These are phyloP conservation scores for Dictyostelium brefeldianum DNA, from an alignment of 78 protist genomes.

Conservation along the genomic window DNA sequence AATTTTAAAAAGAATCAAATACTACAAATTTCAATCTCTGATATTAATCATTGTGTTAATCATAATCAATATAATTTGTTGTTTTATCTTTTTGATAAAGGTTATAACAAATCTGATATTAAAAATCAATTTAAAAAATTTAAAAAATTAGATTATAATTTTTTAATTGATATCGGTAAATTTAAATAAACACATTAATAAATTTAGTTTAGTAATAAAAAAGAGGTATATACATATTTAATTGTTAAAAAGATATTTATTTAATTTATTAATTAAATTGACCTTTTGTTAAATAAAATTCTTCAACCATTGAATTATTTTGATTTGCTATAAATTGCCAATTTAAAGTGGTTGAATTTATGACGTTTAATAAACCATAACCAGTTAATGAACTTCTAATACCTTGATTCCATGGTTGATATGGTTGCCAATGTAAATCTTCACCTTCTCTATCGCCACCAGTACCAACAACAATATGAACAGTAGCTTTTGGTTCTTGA, in stretches of 20 bases:
- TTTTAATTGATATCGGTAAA: not conserved
- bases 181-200: too few species aligned
- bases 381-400: constrained; percentile 18
- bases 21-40: not conserved
- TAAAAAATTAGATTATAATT: not conserved
- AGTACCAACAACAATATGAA: constrained; percentile 38
- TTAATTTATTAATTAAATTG: not conserved
- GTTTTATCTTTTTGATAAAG: not conserved
- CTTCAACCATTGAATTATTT: constrained; percentile 12
- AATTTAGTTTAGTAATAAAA: too few species aligned
- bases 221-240: too few species aligned
- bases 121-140: not conserved
- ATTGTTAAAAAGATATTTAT: too few species aligned
- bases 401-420: constrained; percentile 24
- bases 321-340: constrained; percentile 26
- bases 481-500: constrained; percentile 41
- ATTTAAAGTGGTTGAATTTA: constrained; percentile 15
- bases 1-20: not conserved
- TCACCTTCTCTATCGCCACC: constrained; percentile 53
- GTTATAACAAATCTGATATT: not conserved
- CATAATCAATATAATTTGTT: not conserved
- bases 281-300: not conserved
- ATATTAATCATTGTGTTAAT: not conserved
- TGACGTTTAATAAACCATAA: not conserved
- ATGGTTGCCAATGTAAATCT: not conserved